These are phyloP conservation scores for Nemania abortiva DNA, from an alignment of 2,329 filamentous ascomycete species.

Conservation along the genomic window DNA sequence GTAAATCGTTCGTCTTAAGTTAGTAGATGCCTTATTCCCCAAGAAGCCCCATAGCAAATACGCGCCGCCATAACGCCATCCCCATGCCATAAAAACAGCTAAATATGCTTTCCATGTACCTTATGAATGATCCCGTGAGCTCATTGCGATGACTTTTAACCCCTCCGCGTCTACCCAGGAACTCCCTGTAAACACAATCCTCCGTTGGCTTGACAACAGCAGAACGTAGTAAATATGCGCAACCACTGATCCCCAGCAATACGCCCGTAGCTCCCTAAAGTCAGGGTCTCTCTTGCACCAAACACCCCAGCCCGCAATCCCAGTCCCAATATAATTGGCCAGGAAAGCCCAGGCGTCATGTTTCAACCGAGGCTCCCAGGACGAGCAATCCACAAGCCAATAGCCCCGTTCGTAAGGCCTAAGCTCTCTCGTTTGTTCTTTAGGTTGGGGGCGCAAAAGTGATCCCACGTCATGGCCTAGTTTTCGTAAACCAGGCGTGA, in stretches of 20 bases:
- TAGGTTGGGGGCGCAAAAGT: slow-evolving; percentile 65
- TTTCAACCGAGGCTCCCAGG: slow-evolving; percentile 65
- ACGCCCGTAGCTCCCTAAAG: slow-evolving; percentile 70
- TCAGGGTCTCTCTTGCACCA: slow-evolving; percentile 64
- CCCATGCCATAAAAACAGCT: not conserved
- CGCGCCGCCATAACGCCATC: not conserved
- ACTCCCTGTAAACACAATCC: slow-evolving; percentile 67
- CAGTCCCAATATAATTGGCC: slow-evolving; percentile 68
- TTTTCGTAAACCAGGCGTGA: slow-evolving; percentile 67
- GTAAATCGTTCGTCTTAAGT: not conserved
- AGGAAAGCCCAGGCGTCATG: slow-evolving; percentile 72
- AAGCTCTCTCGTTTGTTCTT: slow-evolving; percentile 61
- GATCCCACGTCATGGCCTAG: slow-evolving; percentile 67
- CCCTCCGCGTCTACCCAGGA: slow-evolving; percentile 76
- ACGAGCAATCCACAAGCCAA: slow-evolving; percentile 74
- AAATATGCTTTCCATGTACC: not conserved
- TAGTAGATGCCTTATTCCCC: not conserved
- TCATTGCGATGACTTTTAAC: slow-evolving; percentile 61
- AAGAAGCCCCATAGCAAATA: not conserved
- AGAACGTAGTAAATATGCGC: slow-evolving; percentile 80
- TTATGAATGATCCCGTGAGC: slow-evolving; percentile 44
- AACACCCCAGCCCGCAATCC: slow-evolving; percentile 75
- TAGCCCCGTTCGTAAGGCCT: slow-evolving; percentile 78
- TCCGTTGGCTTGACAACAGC: slow-evolving; percentile 76
- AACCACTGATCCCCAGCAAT: slow-evolving; percentile 81